Evolutionary conservation across 768 basidiomycete genomes (phyloP), one percentile per base, ranked within the genome.

Genomic region (Auriscalpium orientale): DNA sequence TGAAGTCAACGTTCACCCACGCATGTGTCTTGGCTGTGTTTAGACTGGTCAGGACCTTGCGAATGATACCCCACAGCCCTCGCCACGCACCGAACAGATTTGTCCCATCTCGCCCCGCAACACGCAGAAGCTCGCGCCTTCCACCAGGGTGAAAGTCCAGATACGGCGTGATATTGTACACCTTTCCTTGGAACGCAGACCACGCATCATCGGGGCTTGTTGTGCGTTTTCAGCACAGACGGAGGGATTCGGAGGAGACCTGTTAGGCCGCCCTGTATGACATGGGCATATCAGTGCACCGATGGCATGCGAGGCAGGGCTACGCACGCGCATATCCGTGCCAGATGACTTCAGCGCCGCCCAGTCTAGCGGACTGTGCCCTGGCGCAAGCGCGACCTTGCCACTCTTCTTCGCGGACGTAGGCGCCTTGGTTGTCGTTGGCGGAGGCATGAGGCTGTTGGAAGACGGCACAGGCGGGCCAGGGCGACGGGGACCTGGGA

Each of bases 1-100:
- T 97, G 63, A 87, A 87, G 51, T 99, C 95, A n/a, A 80, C 82
- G 62, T 92, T 98, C 35, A 99, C 94, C 95, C 95, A 99, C 4
- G 87, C 90, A 69, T 99, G 95, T 0, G 95, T 98, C 21, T 81
- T 71, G 47, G 88, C 95, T 98, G 60, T 22, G 44, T 48, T 36
- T 21, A n/a, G 34, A 56, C 11, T 36, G 49, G 38, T 28, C 28
- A 28, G 28, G 28, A n/a, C 28, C 28, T 5, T 28, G 28, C 4
- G 28, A 28, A 28, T 28, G 1, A 4, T 28, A 28, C 46, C 10
- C 10, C 6, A 15, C 34, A 28, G 8, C 35, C 22, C n/a, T 49
- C 45, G 18, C 28, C 35, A 70, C 89, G 64, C 68, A 95, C 95
- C 87, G 64, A 99, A 98, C 11, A 99, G 77, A 66, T 91, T 88